Evolutionary conservation across 768 basidiomycete genomes (phyloP).

Genomic region (Fomitopsis serialis): DNA sequence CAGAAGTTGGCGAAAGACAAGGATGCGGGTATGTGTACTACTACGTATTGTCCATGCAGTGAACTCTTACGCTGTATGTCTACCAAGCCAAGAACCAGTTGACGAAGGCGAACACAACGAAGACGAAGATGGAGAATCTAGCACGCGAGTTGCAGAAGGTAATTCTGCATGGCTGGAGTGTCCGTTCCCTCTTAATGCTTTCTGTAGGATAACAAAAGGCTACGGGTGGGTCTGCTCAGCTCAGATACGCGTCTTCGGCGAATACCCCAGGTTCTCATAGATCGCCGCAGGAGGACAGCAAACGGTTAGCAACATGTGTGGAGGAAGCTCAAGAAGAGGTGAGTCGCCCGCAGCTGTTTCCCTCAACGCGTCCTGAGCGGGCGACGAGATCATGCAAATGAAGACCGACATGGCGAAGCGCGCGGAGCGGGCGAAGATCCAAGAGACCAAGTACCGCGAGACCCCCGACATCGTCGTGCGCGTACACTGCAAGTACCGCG

Average conservation of each 20-base stretch:
- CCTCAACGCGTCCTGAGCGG: neutral
- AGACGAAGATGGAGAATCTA: conserved; percentile 86
- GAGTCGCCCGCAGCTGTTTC: conserved; percentile 6
- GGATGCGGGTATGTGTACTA: conserved; percentile 58
- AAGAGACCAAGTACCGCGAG: conserved; percentile 78
- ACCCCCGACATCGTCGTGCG: conserved; percentile 89
- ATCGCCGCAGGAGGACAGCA: conserved; percentile 69
- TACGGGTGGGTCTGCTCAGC: conserved; percentile 51
- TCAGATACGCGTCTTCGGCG: conserved; percentile 42
- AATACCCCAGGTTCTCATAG: conserved; percentile 17
- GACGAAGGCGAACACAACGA: conserved; percentile 84
- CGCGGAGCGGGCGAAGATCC: conserved; percentile 70
- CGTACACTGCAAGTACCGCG: conserved; percentile 83
- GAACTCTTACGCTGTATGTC: conserved; percentile 8
- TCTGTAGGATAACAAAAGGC: conserved; percentile 78
- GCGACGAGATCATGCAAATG: conserved; percentile 64
- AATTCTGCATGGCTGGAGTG: conserved; percentile 4
- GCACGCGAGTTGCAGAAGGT: conserved; percentile 90
- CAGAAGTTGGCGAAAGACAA: conserved; percentile 89
- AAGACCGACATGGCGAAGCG: conserved; percentile 79
- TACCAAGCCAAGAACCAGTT: conserved; percentile 74
- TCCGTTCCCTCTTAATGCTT: conserved; percentile 11
- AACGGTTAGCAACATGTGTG: conserved; percentile 72
- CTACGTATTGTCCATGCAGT: conserved; percentile 3
- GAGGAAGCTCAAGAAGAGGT: conserved; percentile 87